These are phyloP conservation scores for Suillus clintonianus DNA, from an alignment of 768 basidiomycete species.

Conservation along the genomic window DNA sequence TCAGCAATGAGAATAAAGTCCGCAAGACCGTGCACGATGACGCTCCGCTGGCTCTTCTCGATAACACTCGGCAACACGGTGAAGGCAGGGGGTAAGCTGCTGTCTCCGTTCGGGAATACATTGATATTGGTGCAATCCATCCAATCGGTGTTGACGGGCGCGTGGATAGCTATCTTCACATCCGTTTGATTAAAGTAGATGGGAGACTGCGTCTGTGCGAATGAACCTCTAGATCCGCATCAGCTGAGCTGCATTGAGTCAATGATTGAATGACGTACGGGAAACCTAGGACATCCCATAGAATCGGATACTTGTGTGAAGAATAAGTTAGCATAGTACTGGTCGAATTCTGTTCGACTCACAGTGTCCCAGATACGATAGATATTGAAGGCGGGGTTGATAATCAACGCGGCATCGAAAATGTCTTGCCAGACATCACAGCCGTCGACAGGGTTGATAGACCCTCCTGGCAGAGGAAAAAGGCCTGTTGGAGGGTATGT, in stretches of 20 bases:
- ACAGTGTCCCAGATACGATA: slow-evolving; percentile 77
- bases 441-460: slow-evolving; percentile 43
- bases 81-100: slow-evolving; percentile 60
- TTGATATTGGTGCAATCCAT: slow-evolving; percentile 57
- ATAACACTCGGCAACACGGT: slow-evolving; percentile 74
- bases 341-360: slow-evolving; percentile 12
- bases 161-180: slow-evolving; percentile 69
- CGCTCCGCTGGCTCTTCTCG: slow-evolving; percentile 67
- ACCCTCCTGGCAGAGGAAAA: slow-evolving; percentile 67
- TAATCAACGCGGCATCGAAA: slow-evolving; percentile 56
- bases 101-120: slow-evolving; percentile 66
- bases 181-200: slow-evolving; percentile 71
- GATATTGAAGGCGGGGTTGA: slow-evolving; percentile 78
- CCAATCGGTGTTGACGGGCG: slow-evolving; percentile 63
- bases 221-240: slow-evolving; percentile 47
- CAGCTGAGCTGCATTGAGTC: not conserved
- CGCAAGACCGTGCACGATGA: slow-evolving; percentile 72
- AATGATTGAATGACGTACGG: slow-evolving; percentile 46
- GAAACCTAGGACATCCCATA: slow-evolving; percentile 83
- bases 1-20: slow-evolving; percentile 76
- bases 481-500: slow-evolving; percentile 66
- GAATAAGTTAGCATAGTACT: not conserved
- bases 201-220: slow-evolving; percentile 55
- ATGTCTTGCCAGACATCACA: slow-evolving; percentile 73
- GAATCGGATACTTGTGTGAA: slow-evolving; percentile 50